A percentile compares a stretch with the other conserved stretches of the same genome.
These are phyloP conservation scores for Backusella sp. DNA, from an alignment of 192 early-diverging fungal genomes.

Conservation along the genomic window DNA sequence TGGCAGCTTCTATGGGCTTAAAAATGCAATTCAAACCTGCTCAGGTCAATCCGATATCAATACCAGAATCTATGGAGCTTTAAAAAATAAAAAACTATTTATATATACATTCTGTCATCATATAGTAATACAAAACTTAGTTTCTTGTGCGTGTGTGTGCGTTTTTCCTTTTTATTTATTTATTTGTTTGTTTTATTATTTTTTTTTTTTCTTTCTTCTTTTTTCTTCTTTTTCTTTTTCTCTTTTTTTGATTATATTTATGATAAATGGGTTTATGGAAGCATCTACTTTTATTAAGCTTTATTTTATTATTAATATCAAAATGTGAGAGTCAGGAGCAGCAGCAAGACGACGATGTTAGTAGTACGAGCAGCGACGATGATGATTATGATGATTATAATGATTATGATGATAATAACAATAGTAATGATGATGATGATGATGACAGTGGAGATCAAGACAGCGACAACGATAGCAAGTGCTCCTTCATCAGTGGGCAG, in stretches of 20 bases:
- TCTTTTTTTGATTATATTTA: background rate
- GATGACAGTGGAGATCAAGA: background rate
- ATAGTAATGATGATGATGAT: background rate
- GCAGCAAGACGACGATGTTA: background rate
- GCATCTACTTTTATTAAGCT: background rate
- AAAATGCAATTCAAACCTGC: background rate
- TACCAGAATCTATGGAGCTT: background rate
- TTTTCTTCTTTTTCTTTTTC: background rate
- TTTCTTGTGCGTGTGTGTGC: background rate
- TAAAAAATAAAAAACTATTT: background rate
- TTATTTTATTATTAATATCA: slow-evolving; percentile 7
- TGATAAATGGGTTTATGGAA: slow-evolving; percentile 3
- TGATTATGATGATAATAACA: background rate
- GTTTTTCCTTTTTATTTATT: background rate
- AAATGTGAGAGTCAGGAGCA: background rate
- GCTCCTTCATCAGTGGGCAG: background rate
- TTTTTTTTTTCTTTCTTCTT: background rate
- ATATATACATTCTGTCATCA: background rate
- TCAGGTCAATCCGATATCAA: background rate
- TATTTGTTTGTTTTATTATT: background rate
- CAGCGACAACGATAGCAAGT: background rate
- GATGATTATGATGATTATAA: background rate
- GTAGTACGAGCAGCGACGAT: background rate
- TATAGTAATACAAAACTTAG: background rate
- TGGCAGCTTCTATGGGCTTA: background rate